Conservation (phyloP, 2,329 filamentous ascomycete species). For the Penicillium sp. region DNA sequence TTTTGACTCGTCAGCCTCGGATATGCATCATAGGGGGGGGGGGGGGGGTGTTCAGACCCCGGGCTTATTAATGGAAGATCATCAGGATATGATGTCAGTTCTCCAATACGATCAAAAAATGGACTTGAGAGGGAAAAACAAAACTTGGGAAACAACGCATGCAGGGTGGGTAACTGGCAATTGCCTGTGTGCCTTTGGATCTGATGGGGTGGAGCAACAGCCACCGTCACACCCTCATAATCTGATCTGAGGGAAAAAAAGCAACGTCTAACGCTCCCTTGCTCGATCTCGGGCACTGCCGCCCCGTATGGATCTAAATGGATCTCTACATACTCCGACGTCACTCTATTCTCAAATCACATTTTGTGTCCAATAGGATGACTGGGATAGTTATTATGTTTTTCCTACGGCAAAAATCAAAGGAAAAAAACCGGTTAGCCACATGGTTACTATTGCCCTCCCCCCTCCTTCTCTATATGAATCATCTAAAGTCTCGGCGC, state of each 20-base stretch:
- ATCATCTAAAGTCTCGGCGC: slow-evolving; percentile 10
- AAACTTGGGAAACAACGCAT: neutral
- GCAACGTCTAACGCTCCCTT: neutral
- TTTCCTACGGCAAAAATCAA: no score
- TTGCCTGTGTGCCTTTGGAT: slow-evolving; percentile 5
- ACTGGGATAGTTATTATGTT: neutral
- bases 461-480: neutral
- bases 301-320: neutral
- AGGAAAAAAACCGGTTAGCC: neutral
- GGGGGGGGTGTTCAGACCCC: slow-evolving; percentile 2
- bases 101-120: neutral
- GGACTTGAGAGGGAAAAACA: neutral
- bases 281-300: slow-evolving; percentile 8
- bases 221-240: slow-evolving; percentile 12
- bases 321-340: slow-evolving; percentile 2
- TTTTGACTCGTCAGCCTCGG: slow-evolving; percentile 16
- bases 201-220: slow-evolving; percentile 11
- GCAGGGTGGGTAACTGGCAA: slow-evolving; percentile 1
- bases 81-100: slow-evolving; percentile 13
- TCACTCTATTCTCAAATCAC: slow-evolving; percentile 2
- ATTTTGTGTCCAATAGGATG: neutral
- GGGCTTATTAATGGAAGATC: slow-evolving; percentile 9
- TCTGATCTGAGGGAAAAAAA: slow-evolving; percentile 1
- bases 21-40: neutral
- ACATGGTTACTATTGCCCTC: neutral